Evolutionary conservation across 2,329 filamentous ascomycete species (phyloP).

Genomic region (Colletotrichum orchidophilum): DNA sequence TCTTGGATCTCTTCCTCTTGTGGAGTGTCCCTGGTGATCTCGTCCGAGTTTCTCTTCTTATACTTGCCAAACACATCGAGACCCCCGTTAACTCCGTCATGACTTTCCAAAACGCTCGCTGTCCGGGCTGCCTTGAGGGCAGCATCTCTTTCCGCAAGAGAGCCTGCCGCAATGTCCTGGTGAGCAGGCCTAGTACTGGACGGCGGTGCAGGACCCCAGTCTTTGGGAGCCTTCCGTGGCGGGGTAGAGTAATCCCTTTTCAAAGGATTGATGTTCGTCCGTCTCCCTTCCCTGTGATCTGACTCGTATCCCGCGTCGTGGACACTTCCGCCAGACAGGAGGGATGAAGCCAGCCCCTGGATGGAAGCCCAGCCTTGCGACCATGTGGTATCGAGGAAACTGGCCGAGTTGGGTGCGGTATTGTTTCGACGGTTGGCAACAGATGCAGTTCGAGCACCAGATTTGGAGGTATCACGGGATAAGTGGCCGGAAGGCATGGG

Average conservation of each 20-base stretch:
- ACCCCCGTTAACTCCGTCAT: slow-evolving; percentile 67
- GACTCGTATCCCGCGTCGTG: slow-evolving; percentile 33
- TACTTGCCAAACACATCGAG: slow-evolving; percentile 64
- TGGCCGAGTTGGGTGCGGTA: slow-evolving; percentile 49
- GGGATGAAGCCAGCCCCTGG: slow-evolving; percentile 61
- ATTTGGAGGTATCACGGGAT: slow-evolving; percentile 9
- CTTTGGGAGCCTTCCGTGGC: slow-evolving; percentile 39
- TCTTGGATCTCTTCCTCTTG: slow-evolving; percentile 73
- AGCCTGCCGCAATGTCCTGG: slow-evolving; percentile 63
- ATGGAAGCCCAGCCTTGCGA: slow-evolving; percentile 65
- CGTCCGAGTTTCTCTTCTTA: slow-evolving; percentile 77
- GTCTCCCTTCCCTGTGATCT: slow-evolving; percentile 26
- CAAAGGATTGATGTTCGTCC: slow-evolving; percentile 14
- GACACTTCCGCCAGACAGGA: slow-evolving; percentile 48
- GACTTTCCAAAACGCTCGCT: slow-evolving; percentile 68
- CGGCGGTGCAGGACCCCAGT: slow-evolving; percentile 64
- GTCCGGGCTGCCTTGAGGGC: slow-evolving; percentile 65
- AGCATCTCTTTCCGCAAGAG: slow-evolving; percentile 61
- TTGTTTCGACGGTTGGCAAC: slow-evolving; percentile 6
- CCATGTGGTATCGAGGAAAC: slow-evolving; percentile 61
- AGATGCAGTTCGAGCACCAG: slow-evolving; percentile 1
- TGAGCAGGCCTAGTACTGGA: slow-evolving; percentile 47
- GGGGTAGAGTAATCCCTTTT: slow-evolving; percentile 30
- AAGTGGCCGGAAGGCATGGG: slow-evolving; percentile 55
- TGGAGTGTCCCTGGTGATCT: slow-evolving; percentile 49